Conservation (phyloP, 441 rosid species). For the Viola pubescens region DNA sequence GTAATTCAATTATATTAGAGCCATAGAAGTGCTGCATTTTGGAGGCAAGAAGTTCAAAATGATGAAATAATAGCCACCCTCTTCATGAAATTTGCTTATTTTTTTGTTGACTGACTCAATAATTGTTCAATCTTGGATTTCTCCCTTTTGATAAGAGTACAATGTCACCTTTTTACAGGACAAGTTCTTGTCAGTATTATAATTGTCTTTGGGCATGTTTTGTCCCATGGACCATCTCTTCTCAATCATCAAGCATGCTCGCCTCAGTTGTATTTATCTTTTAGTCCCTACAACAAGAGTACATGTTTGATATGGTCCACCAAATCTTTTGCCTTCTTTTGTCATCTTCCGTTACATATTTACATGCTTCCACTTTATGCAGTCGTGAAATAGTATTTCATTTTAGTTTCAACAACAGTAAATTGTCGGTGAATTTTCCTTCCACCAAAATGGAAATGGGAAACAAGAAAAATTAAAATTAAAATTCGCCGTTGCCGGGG, state of each 20-base stretch:
- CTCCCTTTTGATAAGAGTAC: neutral
- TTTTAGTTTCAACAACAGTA: neutral
- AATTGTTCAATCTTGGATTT: neutral
- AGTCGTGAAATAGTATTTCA: neutral
- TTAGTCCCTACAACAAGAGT: no score
- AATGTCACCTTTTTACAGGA: neutral
- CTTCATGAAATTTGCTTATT: neutral
- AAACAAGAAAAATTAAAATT: no score
- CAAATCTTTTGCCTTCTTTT: no score
- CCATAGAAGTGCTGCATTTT: no score
- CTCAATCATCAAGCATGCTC: slow-evolving; percentile 6
- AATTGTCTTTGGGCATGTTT: neutral
- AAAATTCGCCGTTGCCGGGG: slow-evolving; percentile 69
- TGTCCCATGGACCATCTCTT: neutral
- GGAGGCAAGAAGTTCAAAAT: neutral
- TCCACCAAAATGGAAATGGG: neutral
- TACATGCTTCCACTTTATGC: neutral
- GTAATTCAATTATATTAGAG: neutral
- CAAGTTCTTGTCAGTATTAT: neutral
- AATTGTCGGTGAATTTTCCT: neutral
- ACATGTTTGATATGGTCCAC: no score
- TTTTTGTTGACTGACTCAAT: slow-evolving; percentile 6
- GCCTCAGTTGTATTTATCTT: neutral
- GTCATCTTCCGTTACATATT: neutral
- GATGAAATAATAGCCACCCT: neutral